Percentiles rank a stretch among this genome's conserved stretches.
These are phyloP conservation scores for Eragrostis tef DNA, from an alignment of 202 grass and related monocot species.

Conservation along the genomic window DNA sequence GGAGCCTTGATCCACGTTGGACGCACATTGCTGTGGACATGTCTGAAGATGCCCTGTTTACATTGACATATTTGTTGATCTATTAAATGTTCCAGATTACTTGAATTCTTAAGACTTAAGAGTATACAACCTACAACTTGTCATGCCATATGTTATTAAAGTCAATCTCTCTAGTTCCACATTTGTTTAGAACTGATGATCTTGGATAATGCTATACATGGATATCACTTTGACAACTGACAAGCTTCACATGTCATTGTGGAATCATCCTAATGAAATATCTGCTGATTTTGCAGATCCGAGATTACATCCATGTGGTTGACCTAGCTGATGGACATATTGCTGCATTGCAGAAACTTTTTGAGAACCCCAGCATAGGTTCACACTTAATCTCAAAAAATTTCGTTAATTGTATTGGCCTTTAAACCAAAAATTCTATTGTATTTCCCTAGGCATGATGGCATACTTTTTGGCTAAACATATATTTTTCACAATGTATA, in stretches of 20 bases:
- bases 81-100: slow-evolving; percentile 10
- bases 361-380: slow-evolving; percentile 69
- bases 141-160: background rate
- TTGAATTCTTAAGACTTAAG: slow-evolving; percentile 2
- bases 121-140: background rate
- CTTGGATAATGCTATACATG: background rate
- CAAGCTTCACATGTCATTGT: slow-evolving; percentile 2
- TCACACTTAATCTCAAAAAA: slow-evolving; percentile 16
- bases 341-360: slow-evolving; percentile 77
- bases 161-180: background rate
- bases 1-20: background rate
- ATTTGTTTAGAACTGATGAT: slow-evolving; percentile 16
- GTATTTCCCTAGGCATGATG: background rate
- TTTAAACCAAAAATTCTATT: background rate
- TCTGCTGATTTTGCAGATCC: slow-evolving; percentile 54
- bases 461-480: slow-evolving; percentile 3
- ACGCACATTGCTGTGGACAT: background rate
- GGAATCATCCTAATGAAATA: slow-evolving; percentile 17
- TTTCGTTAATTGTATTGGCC: background rate
- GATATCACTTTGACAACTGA: slow-evolving; percentile 21
- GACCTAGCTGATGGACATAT: slow-evolving; percentile 92
- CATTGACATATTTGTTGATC: background rate
- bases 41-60: slow-evolving; percentile 27
- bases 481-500: background rate
- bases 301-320: slow-evolving; percentile 94